Conservation (phyloP, 257 asterid genomes). For the Nicotiana attenuata region DNA sequence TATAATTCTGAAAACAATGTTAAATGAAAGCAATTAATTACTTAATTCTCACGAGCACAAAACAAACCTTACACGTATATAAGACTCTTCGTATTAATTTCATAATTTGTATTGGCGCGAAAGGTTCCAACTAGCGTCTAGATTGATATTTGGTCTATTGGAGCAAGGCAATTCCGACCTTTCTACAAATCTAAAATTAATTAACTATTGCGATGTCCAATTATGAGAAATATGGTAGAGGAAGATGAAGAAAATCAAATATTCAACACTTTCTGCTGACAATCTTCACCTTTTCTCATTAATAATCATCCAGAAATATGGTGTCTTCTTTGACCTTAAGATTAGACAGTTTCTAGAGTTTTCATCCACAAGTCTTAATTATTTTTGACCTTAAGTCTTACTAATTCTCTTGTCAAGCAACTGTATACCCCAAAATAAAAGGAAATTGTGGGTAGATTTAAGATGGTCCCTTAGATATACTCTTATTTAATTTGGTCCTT, state of each 20-base stretch:
- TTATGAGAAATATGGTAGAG: not conserved
- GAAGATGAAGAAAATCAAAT: not conserved
- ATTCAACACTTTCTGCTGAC: not conserved
- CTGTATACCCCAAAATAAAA: too few relatives aligned
- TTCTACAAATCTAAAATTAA: too few relatives aligned
- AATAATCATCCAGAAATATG: not conserved
- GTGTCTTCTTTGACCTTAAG: not conserved
- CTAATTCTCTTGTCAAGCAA: too few relatives aligned
- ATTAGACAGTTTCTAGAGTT: not conserved
- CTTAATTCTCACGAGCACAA: too few relatives aligned
- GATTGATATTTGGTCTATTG: too few relatives aligned
- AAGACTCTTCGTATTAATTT: not conserved
- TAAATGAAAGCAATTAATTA: too few relatives aligned
- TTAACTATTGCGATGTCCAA: not conserved
- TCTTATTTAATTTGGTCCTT: too few relatives aligned
- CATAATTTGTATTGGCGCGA: not conserved
- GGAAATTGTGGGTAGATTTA: too few relatives aligned
- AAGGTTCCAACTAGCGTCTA: not conserved
- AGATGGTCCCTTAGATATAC: too few relatives aligned
- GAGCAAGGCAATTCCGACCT: not conserved
- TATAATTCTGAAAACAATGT: not conserved
- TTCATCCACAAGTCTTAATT: not conserved
- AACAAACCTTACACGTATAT: not conserved
- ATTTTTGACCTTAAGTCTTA: not conserved
- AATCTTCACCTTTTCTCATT: not conserved